Conservation (phyloP, 495 filamentous ascomycete species). For the Halenospora varia region DNA sequence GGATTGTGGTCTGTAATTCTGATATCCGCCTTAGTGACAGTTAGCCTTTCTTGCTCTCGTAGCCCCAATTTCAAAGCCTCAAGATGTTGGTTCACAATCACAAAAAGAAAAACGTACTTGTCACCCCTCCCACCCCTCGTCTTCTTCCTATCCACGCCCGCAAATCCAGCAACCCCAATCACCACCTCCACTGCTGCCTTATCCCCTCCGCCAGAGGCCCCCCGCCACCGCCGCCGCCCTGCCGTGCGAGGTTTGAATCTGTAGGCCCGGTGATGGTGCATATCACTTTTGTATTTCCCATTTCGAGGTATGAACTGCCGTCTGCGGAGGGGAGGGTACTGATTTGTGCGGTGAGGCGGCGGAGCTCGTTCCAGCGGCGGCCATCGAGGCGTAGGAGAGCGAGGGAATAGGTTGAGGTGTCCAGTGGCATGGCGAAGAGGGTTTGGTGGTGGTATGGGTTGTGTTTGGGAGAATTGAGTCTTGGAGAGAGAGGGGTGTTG, state of each 20-base stretch:
- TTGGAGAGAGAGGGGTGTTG: background rate
- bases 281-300: constrained; percentile 95
- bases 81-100: no score
- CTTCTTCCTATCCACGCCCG: constrained; percentile 80
- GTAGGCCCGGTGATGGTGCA: constrained; percentile 83
- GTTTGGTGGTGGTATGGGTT: constrained; percentile 20
- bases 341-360: constrained; percentile 83
- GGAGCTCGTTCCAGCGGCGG: constrained; percentile 96
- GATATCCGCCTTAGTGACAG: constrained; percentile 31
- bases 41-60: background rate
- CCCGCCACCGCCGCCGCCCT: constrained; percentile 49
- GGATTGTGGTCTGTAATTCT: constrained; percentile 75
- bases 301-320: constrained; percentile 84
- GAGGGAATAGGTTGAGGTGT: constrained; percentile 81
- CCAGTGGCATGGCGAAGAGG: constrained; percentile 71
- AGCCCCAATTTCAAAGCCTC: background rate
- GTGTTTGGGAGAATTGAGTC: background rate
- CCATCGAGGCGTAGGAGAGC: constrained; percentile 88
- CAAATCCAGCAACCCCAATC: constrained; percentile 83
- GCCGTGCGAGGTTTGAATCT: no score
- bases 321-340: constrained; percentile 87
- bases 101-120: constrained; percentile 52
- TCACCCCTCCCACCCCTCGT: constrained; percentile 69
- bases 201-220: constrained; percentile 38
- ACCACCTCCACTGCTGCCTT: constrained; percentile 72